Percentiles rank a stretch among this genome's conserved stretches.
Evolutionary conservation across 2,329 filamentous ascomycete genomes (phyloP).

Genomic region (Ophiostoma quercus): DNA sequence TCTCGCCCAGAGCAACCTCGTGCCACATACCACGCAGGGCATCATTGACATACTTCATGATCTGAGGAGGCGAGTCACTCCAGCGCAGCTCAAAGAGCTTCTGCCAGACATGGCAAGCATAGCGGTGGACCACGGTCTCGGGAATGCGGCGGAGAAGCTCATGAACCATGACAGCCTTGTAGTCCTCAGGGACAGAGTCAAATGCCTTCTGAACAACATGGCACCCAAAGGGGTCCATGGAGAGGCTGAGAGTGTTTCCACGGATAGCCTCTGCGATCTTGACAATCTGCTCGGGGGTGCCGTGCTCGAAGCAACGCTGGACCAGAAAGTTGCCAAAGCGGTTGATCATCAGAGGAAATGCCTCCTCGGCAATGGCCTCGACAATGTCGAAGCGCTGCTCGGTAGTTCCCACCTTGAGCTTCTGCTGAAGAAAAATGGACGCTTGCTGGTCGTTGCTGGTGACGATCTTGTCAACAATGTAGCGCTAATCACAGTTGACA

Average conservation of each 20-base stretch:
- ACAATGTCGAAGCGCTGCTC: slow-evolving; percentile 98
- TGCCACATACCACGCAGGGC: slow-evolving; percentile 96
- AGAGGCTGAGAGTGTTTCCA: slow-evolving; percentile 86
- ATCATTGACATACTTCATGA: slow-evolving; percentile 98
- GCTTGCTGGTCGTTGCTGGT: slow-evolving; percentile 99
- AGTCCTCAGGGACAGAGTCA: slow-evolving; percentile 93
- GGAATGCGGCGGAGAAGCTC: slow-evolving; percentile 91
- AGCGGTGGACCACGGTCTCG: slow-evolving; percentile 96
- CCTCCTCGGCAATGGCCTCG: slow-evolving; percentile 89
- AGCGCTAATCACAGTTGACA: slow-evolving; percentile 98
- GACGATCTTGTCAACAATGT: slow-evolving; percentile 98
- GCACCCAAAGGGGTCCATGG: slow-evolving; percentile 98
- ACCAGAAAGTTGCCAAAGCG: slow-evolving; percentile 98
- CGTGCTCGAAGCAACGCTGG: slow-evolving; percentile 97
- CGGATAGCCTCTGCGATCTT: slow-evolving; percentile 92
- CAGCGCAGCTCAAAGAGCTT: slow-evolving; percentile 97
- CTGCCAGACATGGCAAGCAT: slow-evolving; percentile 99
- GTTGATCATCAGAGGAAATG: slow-evolving; percentile 95
- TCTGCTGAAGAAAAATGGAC: slow-evolving; percentile 97
- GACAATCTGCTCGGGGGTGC: slow-evolving; percentile 87
- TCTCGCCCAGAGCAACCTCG: slow-evolving; percentile 93
- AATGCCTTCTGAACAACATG: slow-evolving; percentile 99
- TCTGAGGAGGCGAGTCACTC: slow-evolving; percentile 89
- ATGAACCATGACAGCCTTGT: slow-evolving; percentile 98
- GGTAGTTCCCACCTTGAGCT: slow-evolving; percentile 89